Evolutionary conservation across 441 rosid genomes (phyloP).

Genomic region (Arabidopsis hybrid): DNA sequence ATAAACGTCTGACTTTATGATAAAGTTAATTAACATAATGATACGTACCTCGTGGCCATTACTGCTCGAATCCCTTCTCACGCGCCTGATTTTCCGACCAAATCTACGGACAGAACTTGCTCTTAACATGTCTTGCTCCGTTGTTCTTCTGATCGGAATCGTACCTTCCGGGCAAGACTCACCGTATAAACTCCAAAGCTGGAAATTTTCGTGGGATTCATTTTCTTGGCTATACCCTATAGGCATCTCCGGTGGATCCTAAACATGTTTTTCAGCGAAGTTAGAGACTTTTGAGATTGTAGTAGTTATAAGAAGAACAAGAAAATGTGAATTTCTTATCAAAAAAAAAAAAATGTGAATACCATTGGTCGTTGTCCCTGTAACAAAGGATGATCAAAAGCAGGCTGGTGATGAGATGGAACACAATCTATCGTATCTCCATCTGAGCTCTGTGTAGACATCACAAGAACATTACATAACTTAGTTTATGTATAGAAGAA

Average conservation of each 20-base stretch:
- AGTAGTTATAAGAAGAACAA: not conserved
- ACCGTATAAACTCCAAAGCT: conserved; percentile 77
- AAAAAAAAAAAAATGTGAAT: not conserved
- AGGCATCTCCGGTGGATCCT: conserved; percentile 91
- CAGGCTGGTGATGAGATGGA: conserved; percentile 76
- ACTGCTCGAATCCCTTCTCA: conserved; percentile 80
- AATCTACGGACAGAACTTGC: conserved; percentile 67
- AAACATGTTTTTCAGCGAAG: conserved; percentile 1
- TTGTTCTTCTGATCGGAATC: conserved; percentile 86
- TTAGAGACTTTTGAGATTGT: conserved; percentile 42
- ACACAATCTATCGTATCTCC: conserved; percentile 93
- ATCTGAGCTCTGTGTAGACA: conserved; percentile 77
- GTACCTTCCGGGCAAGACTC: conserved; percentile 90
- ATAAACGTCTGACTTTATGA: conserved; percentile 64
- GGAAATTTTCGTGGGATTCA: conserved; percentile 54
- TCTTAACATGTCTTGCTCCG: conserved; percentile 77
- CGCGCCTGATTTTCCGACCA: conserved; percentile 76
- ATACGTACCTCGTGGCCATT: conserved; percentile 84
- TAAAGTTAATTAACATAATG: conserved; percentile 44
- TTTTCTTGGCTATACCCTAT: conserved; percentile 53
- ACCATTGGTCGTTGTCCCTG: conserved; percentile 82
- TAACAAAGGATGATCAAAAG: conserved; percentile 85
- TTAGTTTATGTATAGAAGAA: conserved; percentile 32
- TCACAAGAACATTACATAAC: conserved; percentile 24
- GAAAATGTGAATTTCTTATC: conserved; percentile 7